phyloP scores from a whole-genome alignment of 169 alveolate species.

The Miamiensis avidus region DNA sequence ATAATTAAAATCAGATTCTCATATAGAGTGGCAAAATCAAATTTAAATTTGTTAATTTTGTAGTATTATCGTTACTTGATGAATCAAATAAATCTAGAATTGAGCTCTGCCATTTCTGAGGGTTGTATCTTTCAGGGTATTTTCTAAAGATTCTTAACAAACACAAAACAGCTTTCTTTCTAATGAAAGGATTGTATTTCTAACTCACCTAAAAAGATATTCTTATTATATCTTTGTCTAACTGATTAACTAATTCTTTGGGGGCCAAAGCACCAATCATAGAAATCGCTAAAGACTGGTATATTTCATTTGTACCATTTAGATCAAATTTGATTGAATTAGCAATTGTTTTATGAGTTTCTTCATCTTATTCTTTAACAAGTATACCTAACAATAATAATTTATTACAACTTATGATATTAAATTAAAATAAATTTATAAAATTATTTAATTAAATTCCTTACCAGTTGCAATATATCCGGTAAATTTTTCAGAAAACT shows the following conservation, averaged over 20 bases:
- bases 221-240: constrained; percentile 71
- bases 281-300: constrained; percentile 82
- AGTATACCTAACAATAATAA: constrained; percentile 22
- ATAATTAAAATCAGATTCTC: too few relatives aligned
- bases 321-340: constrained; percentile 29
- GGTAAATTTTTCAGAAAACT: constrained; percentile 93
- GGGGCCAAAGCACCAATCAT: constrained; percentile 77
- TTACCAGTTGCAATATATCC: constrained; percentile 93
- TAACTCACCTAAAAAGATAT: constrained; percentile 49
- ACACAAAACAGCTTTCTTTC: constrained; percentile 82
- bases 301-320: constrained; percentile 43
- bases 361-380: constrained; percentile 34
- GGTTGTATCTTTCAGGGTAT: constrained; percentile 34
- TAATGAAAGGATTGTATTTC: constrained; percentile 54
- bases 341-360: constrained; percentile 25
- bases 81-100: not conserved
- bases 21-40: too few relatives aligned
- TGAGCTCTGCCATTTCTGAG: constrained; percentile 26
- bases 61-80: not conserved
- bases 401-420: not conserved
- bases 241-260: constrained; percentile 67
- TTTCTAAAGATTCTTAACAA: constrained; percentile 64
- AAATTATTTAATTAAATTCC: not conserved
- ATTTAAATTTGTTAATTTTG: too few relatives aligned
- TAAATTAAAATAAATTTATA: too few relatives aligned